Evolutionary conservation across 345 rosid genomes (phyloP).

Genomic region (Sapria himalayana): DNA sequence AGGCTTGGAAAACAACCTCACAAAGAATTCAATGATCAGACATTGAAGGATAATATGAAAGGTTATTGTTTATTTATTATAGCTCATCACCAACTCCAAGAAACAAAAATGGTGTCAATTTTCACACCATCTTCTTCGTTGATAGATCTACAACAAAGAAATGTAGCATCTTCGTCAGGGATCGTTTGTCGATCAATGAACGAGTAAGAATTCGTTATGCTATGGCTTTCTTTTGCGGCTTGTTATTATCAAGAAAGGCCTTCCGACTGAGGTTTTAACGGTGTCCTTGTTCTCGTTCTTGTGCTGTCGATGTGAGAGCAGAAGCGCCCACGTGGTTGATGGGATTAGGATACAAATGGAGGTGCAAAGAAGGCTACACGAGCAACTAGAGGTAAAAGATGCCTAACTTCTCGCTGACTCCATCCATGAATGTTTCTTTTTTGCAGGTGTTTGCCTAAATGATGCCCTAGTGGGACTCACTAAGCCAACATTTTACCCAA

Average conservation of each 20-base stretch:
- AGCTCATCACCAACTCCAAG: no score
- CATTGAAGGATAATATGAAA: constrained; percentile 71
- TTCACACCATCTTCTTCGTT: constrained; percentile 14
- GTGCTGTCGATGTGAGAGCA: constrained; percentile 7
- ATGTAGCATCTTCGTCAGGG: constrained; percentile 69
- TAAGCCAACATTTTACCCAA: no score
- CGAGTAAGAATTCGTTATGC: constrained; percentile 62
- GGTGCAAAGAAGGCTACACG: constrained; percentile 96
- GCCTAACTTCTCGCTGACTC: no score
- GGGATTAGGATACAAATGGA: constrained; percentile 96
- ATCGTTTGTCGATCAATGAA: constrained; percentile 86
- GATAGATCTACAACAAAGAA: constrained; percentile 78
- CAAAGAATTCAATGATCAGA: constrained; percentile 90
- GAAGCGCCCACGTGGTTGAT: constrained; percentile 33
- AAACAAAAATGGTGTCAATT: no score
- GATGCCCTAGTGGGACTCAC: no score
- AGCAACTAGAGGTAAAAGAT: constrained; percentile 95
- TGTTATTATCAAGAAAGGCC: no score
- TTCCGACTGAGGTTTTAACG: neutral
- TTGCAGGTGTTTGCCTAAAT: no score
- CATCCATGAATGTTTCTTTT: no score
- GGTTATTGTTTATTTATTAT: constrained; percentile 9
- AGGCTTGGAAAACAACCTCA: constrained; percentile 99
- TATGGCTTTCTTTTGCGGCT: no score
- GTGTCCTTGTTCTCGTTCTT: constrained; percentile 3